Evolutionary conservation across 257 asterid species (phyloP).

Genomic region (Solanum gandarillasii): DNA sequence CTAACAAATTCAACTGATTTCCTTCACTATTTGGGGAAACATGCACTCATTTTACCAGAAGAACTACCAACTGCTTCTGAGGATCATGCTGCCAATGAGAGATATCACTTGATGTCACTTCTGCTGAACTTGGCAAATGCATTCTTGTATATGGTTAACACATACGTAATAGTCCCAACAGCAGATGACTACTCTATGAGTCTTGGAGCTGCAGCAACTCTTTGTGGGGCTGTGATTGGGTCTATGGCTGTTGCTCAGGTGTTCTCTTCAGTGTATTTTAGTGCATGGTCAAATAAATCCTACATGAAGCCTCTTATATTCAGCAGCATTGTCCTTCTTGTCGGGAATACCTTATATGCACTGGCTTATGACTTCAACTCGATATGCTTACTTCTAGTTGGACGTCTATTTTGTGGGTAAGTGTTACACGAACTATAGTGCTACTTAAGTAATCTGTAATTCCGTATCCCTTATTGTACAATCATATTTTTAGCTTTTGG

Average conservation of each 20-base stretch:
- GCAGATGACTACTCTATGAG: slow-evolving; percentile 95
- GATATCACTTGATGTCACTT: slow-evolving; percentile 88
- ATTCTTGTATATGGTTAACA: slow-evolving; percentile 93
- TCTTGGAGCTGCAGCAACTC: slow-evolving; percentile 95
- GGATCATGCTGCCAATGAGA: slow-evolving; percentile 49
- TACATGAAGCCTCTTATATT: slow-evolving; percentile 79
- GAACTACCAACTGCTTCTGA: slow-evolving; percentile 58
- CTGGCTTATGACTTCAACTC: slow-evolving; percentile 81
- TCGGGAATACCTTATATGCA: slow-evolving; percentile 77
- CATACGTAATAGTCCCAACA: slow-evolving; percentile 92
- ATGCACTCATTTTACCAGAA: slow-evolving; percentile 94
- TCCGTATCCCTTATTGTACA: not conserved
- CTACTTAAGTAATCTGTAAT: not conserved
- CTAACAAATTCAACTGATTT: slow-evolving; percentile 74
- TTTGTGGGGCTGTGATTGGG: slow-evolving; percentile 91
- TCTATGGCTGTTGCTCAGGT: slow-evolving; percentile 97
- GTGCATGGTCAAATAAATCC: slow-evolving; percentile 99
- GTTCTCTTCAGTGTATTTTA: slow-evolving; percentile 93
- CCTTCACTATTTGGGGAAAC: slow-evolving; percentile 84
- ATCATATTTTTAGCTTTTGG: not conserved
- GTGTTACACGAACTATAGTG: slow-evolving; percentile 3
- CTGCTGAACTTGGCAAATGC: slow-evolving; percentile 83
- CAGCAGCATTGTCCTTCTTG: slow-evolving; percentile 72
- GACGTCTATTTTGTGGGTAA: slow-evolving; percentile 90
- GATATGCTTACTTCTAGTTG: slow-evolving; percentile 57